Evolutionary conservation across 148 eudicot genomes (phyloP), one percentile per base, ranked within the genome.

Genomic region (Hydrangea macrophylla): DNA sequence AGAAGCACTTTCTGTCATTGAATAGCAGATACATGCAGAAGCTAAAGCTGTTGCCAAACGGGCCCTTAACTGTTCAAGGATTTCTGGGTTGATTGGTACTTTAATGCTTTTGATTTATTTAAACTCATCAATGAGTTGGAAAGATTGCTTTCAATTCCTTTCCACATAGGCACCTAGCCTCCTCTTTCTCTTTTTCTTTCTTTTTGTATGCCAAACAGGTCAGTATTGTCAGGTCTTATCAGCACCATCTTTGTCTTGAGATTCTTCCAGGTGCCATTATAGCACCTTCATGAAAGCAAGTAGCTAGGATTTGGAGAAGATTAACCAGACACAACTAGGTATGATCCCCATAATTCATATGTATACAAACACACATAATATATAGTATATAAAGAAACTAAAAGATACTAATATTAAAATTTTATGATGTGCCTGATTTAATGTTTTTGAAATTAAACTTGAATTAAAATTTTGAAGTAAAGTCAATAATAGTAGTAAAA

Each of bases 241-340:
- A 33, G 12, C 63, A 59, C 42, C 42, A 59, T 33, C 63, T 59
- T 1, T n/a, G 42, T 59, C 63, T 35, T 35, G 40, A 20, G 62
- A 58, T 58, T 58, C 62, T 31, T 58, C 63, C 63, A n/a, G n/a
- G n/a, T n/a, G 63, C 63, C 63, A 59, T 20, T 33, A 59, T 32
- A 59, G 25, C 26, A 57, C 15, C 25, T 33, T 20, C 12, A 33
- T 28, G 62, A n/a, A 59, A 35, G 42, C 26, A 35, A 59, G 26
- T n/a, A n/a, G n/a, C n/a, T 32, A 32, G 25, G 13, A 20, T n/a
- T 5, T 32, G 25, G 63, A 35, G 25, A 28, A 18, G 33, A 8
- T 11, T 9, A 33, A 10, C 40, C 25, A 35, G 25, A 2, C 40
- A n/a, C 44, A 59, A 5, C 62, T 20, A 35, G 35, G 22, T 28